Evolutionary conservation across 768 basidiomycete genomes (phyloP), one percentile per base, ranked within the genome.

Genomic region (Xerocomus spinulosus): DNA sequence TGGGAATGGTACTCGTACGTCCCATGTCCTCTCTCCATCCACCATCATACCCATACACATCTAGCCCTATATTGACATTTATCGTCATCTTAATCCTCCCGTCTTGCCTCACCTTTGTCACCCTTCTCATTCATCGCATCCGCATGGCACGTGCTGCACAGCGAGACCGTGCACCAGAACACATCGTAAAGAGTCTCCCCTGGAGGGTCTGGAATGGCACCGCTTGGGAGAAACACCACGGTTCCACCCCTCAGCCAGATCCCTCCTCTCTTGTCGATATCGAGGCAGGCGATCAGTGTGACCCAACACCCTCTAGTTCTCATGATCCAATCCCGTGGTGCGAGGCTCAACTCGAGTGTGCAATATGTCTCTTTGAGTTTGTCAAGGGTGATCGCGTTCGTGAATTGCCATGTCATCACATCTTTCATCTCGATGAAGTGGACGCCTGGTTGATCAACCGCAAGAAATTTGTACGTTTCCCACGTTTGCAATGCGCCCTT

Each of bases 1-100:
- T 93, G 90, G 84, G 89, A 92, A 61, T 94, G 92, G 90, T 92
- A 91, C 62, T 91, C 87, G 88, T 91, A 57, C 55, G 82, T 47
- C 32, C 28, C 38, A 18, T 36, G 36, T 18, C 36, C 41, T 21
- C 26, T 29, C 15, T 20, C n/a, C 14, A n/a, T 38, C 14, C 44
- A 20, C 47, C 37, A 18, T 50, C 54, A 23, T 45, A 46, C 40
- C 33, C 48, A 50, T 44, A 32, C 51, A 24, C 30, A 12, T 52
- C 32, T 13, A 91, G 88, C 42, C 90, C 90, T 13, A 86, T 92
- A 53, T 74, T 92, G 47, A 92, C 90, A 9, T 90, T 92, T 60
- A 72, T 93, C 50, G 74, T 92, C 50, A 89, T 97, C 30, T 76
- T 97, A 44, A 79, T 97, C 51, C 82, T 97, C 15, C 95, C 95